Evolutionary conservation across 2,329 filamentous ascomycete species (phyloP).

Genomic region (Exserohilum rostratum): DNA sequence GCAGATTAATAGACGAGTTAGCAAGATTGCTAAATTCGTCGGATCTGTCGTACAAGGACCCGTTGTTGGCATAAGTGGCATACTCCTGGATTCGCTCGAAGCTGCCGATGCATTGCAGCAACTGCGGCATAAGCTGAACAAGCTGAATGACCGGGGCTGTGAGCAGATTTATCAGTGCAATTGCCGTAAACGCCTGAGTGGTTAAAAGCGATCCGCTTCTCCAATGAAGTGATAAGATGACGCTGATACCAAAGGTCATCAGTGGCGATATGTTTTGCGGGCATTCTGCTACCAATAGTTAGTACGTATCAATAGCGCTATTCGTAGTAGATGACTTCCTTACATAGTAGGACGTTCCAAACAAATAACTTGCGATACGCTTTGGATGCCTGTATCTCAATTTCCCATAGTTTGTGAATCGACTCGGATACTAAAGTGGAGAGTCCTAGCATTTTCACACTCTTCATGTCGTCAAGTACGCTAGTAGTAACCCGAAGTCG

Average conservation of each 20-base stretch:
- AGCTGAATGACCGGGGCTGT: background rate
- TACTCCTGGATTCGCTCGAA: conserved; percentile 1
- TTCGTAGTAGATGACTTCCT: background rate
- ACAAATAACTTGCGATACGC: background rate
- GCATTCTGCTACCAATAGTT: background rate
- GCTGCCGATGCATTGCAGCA: conserved; percentile 4
- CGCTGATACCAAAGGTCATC: background rate
- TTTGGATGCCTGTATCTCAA: background rate
- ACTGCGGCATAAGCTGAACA: conserved; percentile 1
- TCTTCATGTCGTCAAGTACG: background rate
- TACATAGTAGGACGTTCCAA: background rate
- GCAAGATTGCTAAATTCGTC: background rate
- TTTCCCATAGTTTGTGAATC: background rate
- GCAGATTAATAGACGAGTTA: background rate
- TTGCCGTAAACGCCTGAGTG: background rate
- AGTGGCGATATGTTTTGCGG: conserved; percentile 4
- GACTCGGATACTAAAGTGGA: background rate
- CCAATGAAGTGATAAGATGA: background rate
- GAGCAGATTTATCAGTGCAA: background rate
- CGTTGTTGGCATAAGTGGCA: background rate
- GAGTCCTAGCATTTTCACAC: background rate
- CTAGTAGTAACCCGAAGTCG: background rate
- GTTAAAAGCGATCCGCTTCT: conserved; percentile 1
- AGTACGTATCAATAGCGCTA: background rate
- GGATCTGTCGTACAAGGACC: background rate